phyloP scores from a whole-genome alignment of 768 basidiomycete genomes.

The Kwoniella sp. region DNA sequence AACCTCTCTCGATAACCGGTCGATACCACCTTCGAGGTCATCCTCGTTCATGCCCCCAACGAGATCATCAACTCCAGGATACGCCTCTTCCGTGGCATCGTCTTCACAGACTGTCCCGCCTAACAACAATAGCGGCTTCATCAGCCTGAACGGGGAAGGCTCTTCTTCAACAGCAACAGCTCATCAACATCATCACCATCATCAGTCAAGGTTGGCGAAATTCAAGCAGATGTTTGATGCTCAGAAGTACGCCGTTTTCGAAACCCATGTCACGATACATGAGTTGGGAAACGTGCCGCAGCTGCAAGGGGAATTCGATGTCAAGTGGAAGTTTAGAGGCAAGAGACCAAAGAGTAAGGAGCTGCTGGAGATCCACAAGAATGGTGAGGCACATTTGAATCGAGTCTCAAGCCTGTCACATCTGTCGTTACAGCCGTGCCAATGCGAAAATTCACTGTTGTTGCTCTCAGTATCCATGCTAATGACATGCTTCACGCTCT shows the following conservation, averaged over 20 bases:
- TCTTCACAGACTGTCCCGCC: conserved; percentile 5
- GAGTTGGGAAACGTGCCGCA: conserved; percentile 45
- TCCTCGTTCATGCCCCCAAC: conserved; percentile 14
- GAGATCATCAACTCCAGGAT: conserved; percentile 12
- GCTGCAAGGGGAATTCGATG: conserved; percentile 40
- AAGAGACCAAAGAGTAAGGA: conserved; percentile 32
- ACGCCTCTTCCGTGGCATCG: conserved; percentile 13
- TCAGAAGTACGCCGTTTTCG: conserved; percentile 35
- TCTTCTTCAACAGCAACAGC: background rate
- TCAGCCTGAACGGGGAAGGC: background rate
- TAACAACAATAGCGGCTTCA: conserved; percentile 2
- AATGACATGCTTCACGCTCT: no score
- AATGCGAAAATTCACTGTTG: no score
- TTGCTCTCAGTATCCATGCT: no score
- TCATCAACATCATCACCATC: conserved; percentile 4
- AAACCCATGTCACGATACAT: conserved; percentile 34
- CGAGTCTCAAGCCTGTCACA: background rate
- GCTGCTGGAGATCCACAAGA: conserved; percentile 10
- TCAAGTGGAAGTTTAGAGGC: conserved; percentile 44
- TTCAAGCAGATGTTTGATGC: conserved; percentile 36
- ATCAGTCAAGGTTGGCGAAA: conserved; percentile 11
- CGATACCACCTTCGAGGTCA: conserved; percentile 15
- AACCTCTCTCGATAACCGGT: background rate
- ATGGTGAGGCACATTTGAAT: conserved; percentile 13
- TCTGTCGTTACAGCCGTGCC: no score